Evolutionary conservation across 371 early-diverging fungal species (phyloP).

Genomic region (Sporodiniella umbellata): DNA sequence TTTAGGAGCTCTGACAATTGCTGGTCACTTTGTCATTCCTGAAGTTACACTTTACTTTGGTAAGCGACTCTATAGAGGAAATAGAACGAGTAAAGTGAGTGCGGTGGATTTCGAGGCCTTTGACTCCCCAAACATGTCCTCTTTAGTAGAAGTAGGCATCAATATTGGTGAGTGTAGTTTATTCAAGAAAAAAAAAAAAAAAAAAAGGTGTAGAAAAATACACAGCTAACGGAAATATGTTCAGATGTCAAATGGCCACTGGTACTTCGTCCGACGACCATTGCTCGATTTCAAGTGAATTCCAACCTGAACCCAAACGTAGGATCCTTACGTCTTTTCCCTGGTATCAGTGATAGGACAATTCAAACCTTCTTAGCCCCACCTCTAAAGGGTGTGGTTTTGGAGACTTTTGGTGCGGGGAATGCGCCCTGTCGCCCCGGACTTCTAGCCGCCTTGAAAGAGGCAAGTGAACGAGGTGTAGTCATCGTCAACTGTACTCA

Average conservation of each 20-base stretch:
- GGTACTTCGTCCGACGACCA: constrained; percentile 81
- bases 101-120: constrained; percentile 96
- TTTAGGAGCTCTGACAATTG: constrained; percentile 85
- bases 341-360: constrained; percentile 88
- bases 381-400: constrained; percentile 87
- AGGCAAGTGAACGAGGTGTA: constrained; percentile 90
- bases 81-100: constrained; percentile 89
- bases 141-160: constrained; percentile 90
- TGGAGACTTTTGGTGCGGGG: constrained; percentile 97
- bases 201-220: neutral
- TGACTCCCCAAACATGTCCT: constrained; percentile 90
- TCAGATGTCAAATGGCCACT: constrained; percentile 92
- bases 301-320: constrained; percentile 86
- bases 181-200: constrained; percentile 17
- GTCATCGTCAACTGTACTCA: constrained; percentile 96
- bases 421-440: constrained; percentile 92
- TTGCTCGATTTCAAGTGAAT: constrained; percentile 80
- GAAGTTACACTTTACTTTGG: constrained; percentile 94
- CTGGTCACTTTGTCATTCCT: constrained; percentile 97
- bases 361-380: constrained; percentile 85
- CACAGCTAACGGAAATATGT: no score
- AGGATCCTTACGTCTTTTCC: constrained; percentile 88
- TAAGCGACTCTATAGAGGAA: constrained; percentile 95
- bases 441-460: constrained; percentile 75
- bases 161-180: no score